Evolutionary conservation across 352 stramenopile genomes (phyloP).

Genomic region (Globisporangium uncinulatum): DNA sequence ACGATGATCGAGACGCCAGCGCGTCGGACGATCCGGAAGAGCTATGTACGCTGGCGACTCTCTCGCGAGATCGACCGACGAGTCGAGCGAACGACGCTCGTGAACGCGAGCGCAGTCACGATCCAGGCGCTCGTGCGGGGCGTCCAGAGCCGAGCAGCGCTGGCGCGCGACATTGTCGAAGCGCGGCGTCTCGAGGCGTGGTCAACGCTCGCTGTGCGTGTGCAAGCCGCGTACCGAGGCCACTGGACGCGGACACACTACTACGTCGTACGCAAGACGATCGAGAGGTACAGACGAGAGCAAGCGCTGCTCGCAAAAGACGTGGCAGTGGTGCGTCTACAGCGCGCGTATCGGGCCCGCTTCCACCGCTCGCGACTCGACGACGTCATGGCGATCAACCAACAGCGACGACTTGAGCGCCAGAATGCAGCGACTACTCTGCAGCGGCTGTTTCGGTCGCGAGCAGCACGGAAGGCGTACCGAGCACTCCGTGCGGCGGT

Average conservation of each 20-base stretch:
- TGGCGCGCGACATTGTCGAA: conserved; percentile 26
- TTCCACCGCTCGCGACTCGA: conserved; percentile 68
- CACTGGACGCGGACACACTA: conserved; percentile 50
- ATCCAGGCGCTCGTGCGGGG: conserved; percentile 61
- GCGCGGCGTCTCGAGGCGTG: conserved; percentile 26
- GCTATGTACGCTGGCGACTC: conserved; percentile 45
- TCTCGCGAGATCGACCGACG: conserved; percentile 30
- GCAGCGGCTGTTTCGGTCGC: conserved; percentile 57
- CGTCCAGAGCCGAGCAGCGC: conserved; percentile 31
- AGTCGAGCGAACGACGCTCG: conserved; percentile 24
- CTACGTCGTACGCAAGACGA: conserved; percentile 51
- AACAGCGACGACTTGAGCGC: conserved; percentile 45
- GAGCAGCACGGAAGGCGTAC: conserved; percentile 48
- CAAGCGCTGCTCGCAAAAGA: conserved; percentile 32
- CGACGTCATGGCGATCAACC: conserved; percentile 66
- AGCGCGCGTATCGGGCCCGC: conserved; percentile 48
- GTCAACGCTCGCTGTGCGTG: conserved; percentile 35
- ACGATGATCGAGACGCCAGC: conserved; percentile 51
- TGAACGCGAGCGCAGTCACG: conserved; percentile 28
- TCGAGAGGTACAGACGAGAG: conserved; percentile 52
- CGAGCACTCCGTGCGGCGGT: conserved; percentile 41
- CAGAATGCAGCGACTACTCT: conserved; percentile 40
- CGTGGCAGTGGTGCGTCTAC: conserved; percentile 36
- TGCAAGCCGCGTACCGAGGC: conserved; percentile 56
- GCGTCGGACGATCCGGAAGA: conserved; percentile 36